Conservation (phyloP, 768 basidiomycete genomes). For the Chalciporus piperatus region DNA sequence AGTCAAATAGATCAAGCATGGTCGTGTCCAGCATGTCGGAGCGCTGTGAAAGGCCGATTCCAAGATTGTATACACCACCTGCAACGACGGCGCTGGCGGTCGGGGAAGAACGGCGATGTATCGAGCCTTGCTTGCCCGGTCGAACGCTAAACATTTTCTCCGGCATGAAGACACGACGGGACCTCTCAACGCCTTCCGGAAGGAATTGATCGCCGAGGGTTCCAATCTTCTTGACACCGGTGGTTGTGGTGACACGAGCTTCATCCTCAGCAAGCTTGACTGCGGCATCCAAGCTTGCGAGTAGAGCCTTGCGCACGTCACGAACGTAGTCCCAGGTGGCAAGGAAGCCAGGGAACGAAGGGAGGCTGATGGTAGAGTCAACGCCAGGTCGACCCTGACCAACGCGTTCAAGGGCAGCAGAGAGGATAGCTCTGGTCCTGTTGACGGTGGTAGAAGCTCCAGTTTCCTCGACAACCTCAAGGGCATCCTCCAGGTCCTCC, state of each 20-base stretch:
- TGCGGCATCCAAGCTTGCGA: constrained; percentile 78
- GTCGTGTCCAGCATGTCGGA: constrained; percentile 76
- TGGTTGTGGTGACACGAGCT: constrained; percentile 62
- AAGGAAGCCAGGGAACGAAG: constrained; percentile 79
- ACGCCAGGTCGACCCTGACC: constrained; percentile 71
- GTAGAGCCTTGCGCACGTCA: constrained; percentile 73
- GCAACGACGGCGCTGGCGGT: constrained; percentile 59
- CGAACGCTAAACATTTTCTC: constrained; percentile 90
- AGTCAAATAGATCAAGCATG: constrained; percentile 82
- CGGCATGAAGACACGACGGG: constrained; percentile 86
- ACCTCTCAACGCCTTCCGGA: constrained; percentile 76
- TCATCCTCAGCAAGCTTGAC: constrained; percentile 82
- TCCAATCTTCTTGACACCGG: constrained; percentile 64
- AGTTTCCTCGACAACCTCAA: constrained; percentile 79
- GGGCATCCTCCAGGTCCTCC: constrained; percentile 72
- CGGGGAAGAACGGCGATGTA: constrained; percentile 34
- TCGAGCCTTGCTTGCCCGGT: constrained; percentile 38
- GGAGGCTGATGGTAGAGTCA: constrained; percentile 52
- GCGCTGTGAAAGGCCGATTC: constrained; percentile 77
- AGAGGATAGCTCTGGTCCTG: constrained; percentile 58
- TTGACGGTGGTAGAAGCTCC: constrained; percentile 52
- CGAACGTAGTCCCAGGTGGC: constrained; percentile 83
- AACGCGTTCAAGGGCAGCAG: constrained; percentile 71
- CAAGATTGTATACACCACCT: constrained; percentile 76
- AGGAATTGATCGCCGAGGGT: constrained; percentile 75